Evolutionary conservation across 371 early-diverging fungal species (phyloP).

Genomic region (Ecytonucleospora hepatopenaei): DNA sequence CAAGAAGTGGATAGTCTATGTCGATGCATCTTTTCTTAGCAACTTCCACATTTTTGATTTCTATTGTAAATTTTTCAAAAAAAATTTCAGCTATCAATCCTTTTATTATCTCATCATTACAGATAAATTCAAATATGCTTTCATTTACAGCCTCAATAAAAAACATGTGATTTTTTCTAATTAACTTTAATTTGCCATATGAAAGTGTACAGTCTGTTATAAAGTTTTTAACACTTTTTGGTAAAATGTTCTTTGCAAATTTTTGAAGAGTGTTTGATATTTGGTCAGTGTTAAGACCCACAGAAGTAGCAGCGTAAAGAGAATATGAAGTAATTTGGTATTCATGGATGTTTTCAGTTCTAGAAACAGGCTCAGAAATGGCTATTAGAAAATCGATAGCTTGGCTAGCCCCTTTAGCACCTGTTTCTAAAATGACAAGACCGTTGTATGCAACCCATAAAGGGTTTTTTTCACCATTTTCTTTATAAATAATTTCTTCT

Average conservation of each 20-base stretch:
- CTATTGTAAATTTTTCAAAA: conserved; percentile 54
- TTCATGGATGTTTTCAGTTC: conserved; percentile 88
- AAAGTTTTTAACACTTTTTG: conserved; percentile 68
- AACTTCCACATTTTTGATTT: conserved; percentile 59
- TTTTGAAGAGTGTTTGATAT: conserved; percentile 79
- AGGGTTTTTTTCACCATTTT: conserved; percentile 71
- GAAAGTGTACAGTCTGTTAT: conserved; percentile 76
- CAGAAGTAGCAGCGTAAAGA: conserved; percentile 93
- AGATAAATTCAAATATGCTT: conserved; percentile 67
- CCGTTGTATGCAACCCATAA: conserved; percentile 85
- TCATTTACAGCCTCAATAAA: conserved; percentile 73
- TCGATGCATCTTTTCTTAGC: conserved; percentile 83
- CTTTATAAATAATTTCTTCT: conserved; percentile 62
- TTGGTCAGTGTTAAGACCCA: conserved; percentile 82
- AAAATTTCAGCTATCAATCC: conserved; percentile 53
- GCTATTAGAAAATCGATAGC: conserved; percentile 94
- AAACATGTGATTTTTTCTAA: conserved; percentile 80
- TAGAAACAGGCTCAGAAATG: conserved; percentile 87
- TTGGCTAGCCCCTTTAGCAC: conserved; percentile 75
- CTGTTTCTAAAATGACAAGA: conserved; percentile 84
- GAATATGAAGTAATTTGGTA: conserved; percentile 90
- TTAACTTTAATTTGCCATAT: conserved; percentile 89
- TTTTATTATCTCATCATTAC: conserved; percentile 67
- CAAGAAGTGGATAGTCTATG: conserved; percentile 86
- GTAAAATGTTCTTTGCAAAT: conserved; percentile 71